Percentiles rank a stretch among this genome's conserved stretches.
Evolutionary conservation across 2,329 filamentous ascomycete species (phyloP).

Genomic region (Cladosporium austrohemisphaericum): DNA sequence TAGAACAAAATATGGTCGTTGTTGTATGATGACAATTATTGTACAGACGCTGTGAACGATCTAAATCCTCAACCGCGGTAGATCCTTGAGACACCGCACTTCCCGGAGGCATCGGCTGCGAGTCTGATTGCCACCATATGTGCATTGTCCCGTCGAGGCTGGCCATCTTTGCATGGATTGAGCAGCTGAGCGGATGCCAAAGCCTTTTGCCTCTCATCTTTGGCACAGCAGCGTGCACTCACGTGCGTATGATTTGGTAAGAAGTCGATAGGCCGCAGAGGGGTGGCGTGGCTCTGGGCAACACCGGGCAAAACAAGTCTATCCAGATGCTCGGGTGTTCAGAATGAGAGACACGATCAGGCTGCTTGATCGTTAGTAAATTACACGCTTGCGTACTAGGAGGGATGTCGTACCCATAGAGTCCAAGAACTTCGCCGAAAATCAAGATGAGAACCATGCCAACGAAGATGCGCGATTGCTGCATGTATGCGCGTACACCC

Average conservation of each 20-base stretch:
- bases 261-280: no score
- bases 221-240: background rate
- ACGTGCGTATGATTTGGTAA: background rate
- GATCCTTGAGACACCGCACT: no score
- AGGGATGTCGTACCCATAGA: slow-evolving; percentile 72
- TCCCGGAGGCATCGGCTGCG: no score
- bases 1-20: no score
- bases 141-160: no score
- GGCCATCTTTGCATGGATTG: no score
- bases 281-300: no score
- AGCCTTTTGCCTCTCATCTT: background rate
- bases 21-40: background rate
- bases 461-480: slow-evolving; percentile 91
- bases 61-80: background rate
- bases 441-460: slow-evolving; percentile 98
- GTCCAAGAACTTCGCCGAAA: slow-evolving; percentile 94
- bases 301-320: background rate
- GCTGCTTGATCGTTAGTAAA: slow-evolving; percentile 44
- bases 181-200: background rate
- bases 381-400: background rate
- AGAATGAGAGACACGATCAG: slow-evolving; percentile 91
- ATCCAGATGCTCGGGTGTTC: slow-evolving; percentile 58
- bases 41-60: slow-evolving; percentile 4
- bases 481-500: slow-evolving; percentile 91
- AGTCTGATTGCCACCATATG: no score